Base-by-base conservation (phyloP, 1,284 basidiomycete genomes). In the Sutorius eximius region DNA sequence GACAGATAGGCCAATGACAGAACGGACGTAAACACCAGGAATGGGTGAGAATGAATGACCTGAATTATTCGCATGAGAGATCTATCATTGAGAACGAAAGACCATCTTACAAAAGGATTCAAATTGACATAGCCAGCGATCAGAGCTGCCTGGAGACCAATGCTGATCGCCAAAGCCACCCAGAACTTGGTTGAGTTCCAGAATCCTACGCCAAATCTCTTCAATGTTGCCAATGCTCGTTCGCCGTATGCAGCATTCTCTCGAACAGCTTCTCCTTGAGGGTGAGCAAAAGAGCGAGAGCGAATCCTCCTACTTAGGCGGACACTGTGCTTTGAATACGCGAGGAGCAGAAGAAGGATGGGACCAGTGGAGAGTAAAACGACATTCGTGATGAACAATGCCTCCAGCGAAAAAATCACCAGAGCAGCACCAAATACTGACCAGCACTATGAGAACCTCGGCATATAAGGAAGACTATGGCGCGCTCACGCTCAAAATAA, bases 401-500 rank as follows among this genome's bases (percentile, higher is more conserved):
- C 62, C 33, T 73, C 67, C 32, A 83, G 71, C 1, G 82, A 71
- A 60, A 90, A 80, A 1, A 86, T 64, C 3, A 89, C 62, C 46
- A 90, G 66, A 11, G 74, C 62, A 3, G 69, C 61, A 37, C 82
- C 84, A 57, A 90, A 85, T 11, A 91, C 89, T 91, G 60, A 18
- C 15, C 18, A 30, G 37, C 43, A 4, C 40, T 40, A 37, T 61
- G 43, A 54, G 34, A 36, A 36, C 48, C 18, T 20, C 29, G 27
- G 24, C 16, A 13, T 9, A 36, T 18, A 2, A 3, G 30, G 40
- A 32, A 5, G 38, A 36, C 20, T 46, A 33, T 13, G 40, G 46
- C 40, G 8, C 15, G 71, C 87, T 68, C 61, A 91, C 89, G 50
- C 64, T 91, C 89, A 61, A 91, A 89, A 70, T 88, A 91, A 2